Conservation (phyloP, 768 basidiomycete species). For the Fomitopsis serialis region DNA sequence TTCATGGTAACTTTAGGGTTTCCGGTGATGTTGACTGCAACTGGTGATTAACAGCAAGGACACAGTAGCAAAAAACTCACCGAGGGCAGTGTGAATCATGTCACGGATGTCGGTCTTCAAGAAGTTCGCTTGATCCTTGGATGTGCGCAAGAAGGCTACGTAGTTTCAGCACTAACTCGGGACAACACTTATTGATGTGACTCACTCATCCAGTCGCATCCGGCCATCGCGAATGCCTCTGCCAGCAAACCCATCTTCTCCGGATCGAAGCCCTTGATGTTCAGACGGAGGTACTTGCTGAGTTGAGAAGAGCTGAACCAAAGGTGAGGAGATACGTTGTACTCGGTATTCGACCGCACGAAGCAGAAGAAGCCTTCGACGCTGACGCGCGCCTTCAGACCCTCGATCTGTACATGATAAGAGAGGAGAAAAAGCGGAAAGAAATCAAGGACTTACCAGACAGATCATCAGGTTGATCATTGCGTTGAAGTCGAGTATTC, state of each 20-base stretch:
- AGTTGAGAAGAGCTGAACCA: background rate
- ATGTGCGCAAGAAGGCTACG: background rate
- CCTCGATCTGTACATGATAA: background rate
- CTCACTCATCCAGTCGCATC: background rate
- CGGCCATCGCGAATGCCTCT: constrained; percentile 4
- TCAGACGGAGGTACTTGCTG: background rate
- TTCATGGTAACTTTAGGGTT: background rate
- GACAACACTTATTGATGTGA: no score
- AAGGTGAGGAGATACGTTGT: background rate
- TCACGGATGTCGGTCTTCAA: background rate
- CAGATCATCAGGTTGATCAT: background rate
- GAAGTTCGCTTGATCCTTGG: background rate
- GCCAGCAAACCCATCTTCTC: no score
- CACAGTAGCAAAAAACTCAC: background rate
- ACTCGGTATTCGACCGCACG: background rate
- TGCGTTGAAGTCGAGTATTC: no score
- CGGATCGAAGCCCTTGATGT: no score
- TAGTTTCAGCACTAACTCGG: background rate
- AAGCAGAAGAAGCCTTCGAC: constrained; percentile 2
- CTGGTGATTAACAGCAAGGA: no score
- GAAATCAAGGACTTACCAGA: no score
- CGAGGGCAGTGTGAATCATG: background rate
- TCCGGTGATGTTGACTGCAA: background rate
- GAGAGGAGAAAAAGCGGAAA: background rate
- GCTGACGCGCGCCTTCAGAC: background rate